phyloP scores from a whole-genome alignment of 345 rosid genomes.

The Murraya paniculata region DNA sequence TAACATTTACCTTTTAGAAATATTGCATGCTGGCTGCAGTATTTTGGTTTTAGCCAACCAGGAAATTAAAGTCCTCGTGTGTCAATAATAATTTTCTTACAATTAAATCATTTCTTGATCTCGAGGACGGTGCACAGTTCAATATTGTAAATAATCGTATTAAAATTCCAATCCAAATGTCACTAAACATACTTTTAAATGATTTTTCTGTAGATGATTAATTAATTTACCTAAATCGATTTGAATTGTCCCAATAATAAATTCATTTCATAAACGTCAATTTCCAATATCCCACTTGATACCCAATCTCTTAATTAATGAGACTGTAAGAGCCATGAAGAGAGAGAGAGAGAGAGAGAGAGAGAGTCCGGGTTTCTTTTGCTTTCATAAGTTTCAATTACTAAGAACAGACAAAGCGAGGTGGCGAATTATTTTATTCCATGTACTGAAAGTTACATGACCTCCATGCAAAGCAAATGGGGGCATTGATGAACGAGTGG shows the following conservation, averaged over 20 bases:
- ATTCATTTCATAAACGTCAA: neutral
- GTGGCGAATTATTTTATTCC: neutral
- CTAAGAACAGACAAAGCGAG: conserved; percentile 23
- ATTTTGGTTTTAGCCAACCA: neutral
- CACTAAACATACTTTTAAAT: neutral
- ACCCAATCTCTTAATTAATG: conserved; percentile 4
- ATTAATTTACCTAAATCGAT: neutral
- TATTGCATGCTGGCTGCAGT: neutral
- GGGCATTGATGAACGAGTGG: conserved; percentile 29
- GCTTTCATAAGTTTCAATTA: conserved; percentile 14
- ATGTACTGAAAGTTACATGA: conserved; percentile 11
- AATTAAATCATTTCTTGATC: neutral
- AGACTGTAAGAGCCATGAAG: neutral
- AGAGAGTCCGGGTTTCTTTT: conserved; percentile 7
- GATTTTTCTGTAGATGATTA: neutral
- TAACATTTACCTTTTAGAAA: conserved; percentile 9
- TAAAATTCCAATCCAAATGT: neutral
- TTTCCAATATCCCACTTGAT: neutral
- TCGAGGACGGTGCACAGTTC: neutral
- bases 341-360: neutral
- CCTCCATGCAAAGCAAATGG: conserved; percentile 11
- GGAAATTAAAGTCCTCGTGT: neutral
- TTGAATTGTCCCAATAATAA: neutral
- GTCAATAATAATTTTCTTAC: neutral
- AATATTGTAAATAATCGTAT: neutral